Evolutionary conservation across 352 stramenopile genomes (phyloP).

Genomic region (Globisporangium uncinulatum): DNA sequence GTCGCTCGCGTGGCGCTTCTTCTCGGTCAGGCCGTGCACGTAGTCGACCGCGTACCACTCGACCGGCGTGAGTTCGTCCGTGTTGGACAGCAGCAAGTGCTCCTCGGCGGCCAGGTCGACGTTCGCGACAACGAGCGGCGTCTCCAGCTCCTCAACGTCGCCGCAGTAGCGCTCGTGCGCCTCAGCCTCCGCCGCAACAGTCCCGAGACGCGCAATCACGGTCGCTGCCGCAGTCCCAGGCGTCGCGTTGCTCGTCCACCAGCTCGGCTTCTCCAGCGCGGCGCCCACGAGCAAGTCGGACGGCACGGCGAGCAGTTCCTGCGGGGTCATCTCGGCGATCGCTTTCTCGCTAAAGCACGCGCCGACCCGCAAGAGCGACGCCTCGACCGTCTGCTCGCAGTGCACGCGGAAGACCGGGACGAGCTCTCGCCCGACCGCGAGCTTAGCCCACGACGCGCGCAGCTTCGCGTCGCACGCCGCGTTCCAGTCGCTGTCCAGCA

Average conservation of each 20-base stretch:
- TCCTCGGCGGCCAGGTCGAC: constrained; percentile 75
- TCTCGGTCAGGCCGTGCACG: constrained; percentile 55
- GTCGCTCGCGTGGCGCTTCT: constrained; percentile 29
- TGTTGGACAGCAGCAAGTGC: constrained; percentile 76
- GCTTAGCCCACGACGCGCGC: constrained; percentile 70
- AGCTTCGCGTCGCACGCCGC: constrained; percentile 75
- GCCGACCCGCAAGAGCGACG: constrained; percentile 63
- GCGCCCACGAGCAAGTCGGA: constrained; percentile 28
- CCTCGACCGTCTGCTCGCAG: constrained; percentile 75
- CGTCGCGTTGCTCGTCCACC: constrained; percentile 49
- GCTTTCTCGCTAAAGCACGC: constrained; percentile 75
- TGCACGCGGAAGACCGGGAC: constrained; percentile 72
- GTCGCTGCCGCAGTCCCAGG: constrained; percentile 19
- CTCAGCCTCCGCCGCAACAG: constrained; percentile 34
- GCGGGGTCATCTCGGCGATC: constrained; percentile 67
- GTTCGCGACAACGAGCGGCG: constrained; percentile 46
- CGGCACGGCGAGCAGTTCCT: constrained; percentile 62
- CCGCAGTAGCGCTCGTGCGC: constrained; percentile 41
- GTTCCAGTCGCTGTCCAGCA: constrained; percentile 83
- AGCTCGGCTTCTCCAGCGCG: constrained; percentile 60
- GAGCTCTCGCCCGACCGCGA: constrained; percentile 37
- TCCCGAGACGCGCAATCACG: constrained; percentile 24
- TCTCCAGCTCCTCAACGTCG: constrained; percentile 31
- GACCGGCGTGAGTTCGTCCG: constrained; percentile 75
- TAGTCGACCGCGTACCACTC: constrained; percentile 86